phyloP scores from a whole-genome alignment of 2,329 filamentous ascomycete genomes.

The Arthrinium puccinioides region DNA sequence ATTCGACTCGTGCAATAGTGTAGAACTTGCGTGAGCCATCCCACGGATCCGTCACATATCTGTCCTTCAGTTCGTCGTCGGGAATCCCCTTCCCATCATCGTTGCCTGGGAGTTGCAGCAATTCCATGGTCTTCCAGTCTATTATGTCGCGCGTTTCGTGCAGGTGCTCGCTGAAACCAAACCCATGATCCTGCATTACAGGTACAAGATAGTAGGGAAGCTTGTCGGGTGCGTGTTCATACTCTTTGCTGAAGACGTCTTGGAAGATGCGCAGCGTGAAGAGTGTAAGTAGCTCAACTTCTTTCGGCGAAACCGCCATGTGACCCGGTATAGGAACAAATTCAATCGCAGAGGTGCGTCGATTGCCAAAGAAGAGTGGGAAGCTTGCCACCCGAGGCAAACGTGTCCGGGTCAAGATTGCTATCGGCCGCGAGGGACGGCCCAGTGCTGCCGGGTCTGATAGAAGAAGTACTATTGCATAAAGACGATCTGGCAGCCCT shows the following conservation, averaged over 20 bases:
- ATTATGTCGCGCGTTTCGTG: constrained; percentile 30
- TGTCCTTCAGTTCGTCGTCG: constrained; percentile 43
- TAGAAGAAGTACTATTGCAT: constrained; percentile 55
- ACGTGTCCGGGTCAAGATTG: constrained; percentile 60
- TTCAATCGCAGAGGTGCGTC: constrained; percentile 50
- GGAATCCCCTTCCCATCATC: constrained; percentile 34
- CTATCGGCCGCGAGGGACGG: constrained; percentile 54
- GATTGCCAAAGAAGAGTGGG: constrained; percentile 63
- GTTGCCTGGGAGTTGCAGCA: constrained; percentile 24
- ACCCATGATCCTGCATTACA: constrained; percentile 18
- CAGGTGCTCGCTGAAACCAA: constrained; percentile 10
- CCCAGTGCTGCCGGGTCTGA: constrained; percentile 46
- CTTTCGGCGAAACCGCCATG: constrained; percentile 33
- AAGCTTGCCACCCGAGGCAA: constrained; percentile 63
- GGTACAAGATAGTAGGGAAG: constrained; percentile 85
- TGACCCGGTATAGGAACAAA: constrained; percentile 35
- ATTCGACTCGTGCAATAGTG: constrained; percentile 41
- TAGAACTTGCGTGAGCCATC: constrained; percentile 60
- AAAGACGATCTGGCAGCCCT: constrained; percentile 46
- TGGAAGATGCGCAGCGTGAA: constrained; percentile 74
- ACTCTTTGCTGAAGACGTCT: constrained; percentile 86
- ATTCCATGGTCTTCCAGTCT: constrained; percentile 53
- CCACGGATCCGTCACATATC: constrained; percentile 48
- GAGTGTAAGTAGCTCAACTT: constrained; percentile 49
- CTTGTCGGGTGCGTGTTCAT: constrained; percentile 52